Conservation (phyloP, 257 asterid genomes). For the Capsicum baccatum region DNA sequence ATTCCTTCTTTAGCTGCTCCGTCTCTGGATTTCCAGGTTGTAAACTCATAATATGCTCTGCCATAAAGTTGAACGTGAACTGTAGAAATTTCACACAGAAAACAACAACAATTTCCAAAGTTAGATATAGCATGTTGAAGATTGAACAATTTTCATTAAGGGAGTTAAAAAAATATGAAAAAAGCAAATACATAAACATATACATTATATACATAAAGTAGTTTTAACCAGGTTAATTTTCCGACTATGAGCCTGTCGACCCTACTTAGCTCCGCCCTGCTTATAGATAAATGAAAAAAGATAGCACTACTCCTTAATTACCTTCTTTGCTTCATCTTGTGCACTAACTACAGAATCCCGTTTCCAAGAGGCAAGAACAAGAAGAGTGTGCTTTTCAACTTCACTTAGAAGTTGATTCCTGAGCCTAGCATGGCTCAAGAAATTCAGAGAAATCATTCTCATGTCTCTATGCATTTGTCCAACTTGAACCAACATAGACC, state of each 20-base stretch:
- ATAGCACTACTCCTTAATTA: background rate
- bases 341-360: constrained; percentile 60
- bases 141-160: no score
- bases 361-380: constrained; percentile 73
- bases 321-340: constrained; percentile 95
- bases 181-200: no score
- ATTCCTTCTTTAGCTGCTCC: constrained; percentile 74
- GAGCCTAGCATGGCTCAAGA: constrained; percentile 76
- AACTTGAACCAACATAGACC: constrained; percentile 92
- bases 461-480: constrained; percentile 96
- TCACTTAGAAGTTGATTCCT: constrained; percentile 68
- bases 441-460: constrained; percentile 82
- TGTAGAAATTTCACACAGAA: constrained; percentile 34
- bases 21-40: constrained; percentile 80
- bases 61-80: constrained; percentile 94
- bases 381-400: constrained; percentile 74
- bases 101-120: background rate
- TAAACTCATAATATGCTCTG: constrained; percentile 88
- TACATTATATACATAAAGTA: no score
- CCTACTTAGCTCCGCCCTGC: no score
- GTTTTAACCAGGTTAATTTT: no score
- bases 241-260: no score
- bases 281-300: background rate
- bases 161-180: no score
- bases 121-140: background rate